Evolutionary conservation across 495 filamentous ascomycete species (phyloP), one percentile per base, ranked within the genome.

Genomic region (Podospora anserina): DNA sequence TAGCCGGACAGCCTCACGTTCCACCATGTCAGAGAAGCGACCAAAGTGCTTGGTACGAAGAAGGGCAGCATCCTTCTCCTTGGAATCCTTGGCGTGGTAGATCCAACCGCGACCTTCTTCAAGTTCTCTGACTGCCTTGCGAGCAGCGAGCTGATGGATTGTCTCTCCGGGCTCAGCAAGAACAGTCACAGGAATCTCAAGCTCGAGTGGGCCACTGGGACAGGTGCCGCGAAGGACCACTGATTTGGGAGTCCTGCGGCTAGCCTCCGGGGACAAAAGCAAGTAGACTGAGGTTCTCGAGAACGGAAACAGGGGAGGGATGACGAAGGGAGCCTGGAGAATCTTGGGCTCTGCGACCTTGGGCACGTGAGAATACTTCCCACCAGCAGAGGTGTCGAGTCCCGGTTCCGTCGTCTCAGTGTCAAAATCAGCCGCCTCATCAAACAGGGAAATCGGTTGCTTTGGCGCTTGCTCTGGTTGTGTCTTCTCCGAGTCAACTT

Each of bases 61-160:
- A 1, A 82, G 75, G 23, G 75, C 76, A 4, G 79, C 82, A n/a
- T 74, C 75, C 0, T 79, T 81, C 0, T 68, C 63, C 5, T 32
- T 66, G 13, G 59, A 53, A 2, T 85, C 78, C 39, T 78, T 83
- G 20, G 83, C 83, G 26, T 86, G 79, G 61, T 76, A 75, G 34
- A 92, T 78, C 88, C 90, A 92, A 19, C 90, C 88, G 30, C 87
- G 82, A 4, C 82, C 85, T 74, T 90, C 87, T 74, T 92, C 89
- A 0, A 93, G 82, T 64, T 92, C 90, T 27, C 83, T 75, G 19
- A 89, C 79, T 1, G 88, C 87, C 73, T 90, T 91, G 62, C 85
- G 85, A 0, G 89, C 88, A 1, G 89, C 89, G 2, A 92, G 84
- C 68, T 89, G 87, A 72, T 92, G 89, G 64, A 93, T 85, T 0